A percentile compares a stretch with the other conserved stretches of the same genome.
These are phyloP conservation scores for Blastobotrys arbuscula DNA, from an alignment of 1,139 yeast species.

Conservation along the genomic window DNA sequence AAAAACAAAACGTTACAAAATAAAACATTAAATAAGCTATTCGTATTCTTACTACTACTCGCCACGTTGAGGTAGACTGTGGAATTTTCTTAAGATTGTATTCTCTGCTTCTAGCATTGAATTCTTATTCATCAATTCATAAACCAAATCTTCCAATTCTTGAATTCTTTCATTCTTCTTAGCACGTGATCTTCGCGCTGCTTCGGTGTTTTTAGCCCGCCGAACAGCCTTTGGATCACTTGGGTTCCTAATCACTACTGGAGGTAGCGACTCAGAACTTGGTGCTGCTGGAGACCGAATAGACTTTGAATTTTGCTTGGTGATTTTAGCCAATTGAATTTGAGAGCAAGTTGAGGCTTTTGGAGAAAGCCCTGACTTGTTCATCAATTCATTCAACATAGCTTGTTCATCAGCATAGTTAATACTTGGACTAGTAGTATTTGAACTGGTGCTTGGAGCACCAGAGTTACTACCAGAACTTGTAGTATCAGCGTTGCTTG, in stretches of 20 bases:
- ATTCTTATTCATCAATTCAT: slow-evolving; percentile 53
- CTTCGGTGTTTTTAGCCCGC: slow-evolving; percentile 94
- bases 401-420: background rate
- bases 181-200: slow-evolving; percentile 93
- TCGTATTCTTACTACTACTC: background rate
- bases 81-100: slow-evolving; percentile 19
- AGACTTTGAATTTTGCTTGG: slow-evolving; percentile 3
- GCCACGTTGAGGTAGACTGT: slow-evolving; percentile 8
- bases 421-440: background rate
- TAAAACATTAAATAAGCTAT: slow-evolving; percentile 1
- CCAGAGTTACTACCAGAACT: background rate
- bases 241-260: slow-evolving; percentile 49
- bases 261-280: slow-evolving; percentile 50
- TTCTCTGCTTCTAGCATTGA: slow-evolving; percentile 49
- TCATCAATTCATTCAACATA: background rate
- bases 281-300: slow-evolving; percentile 9
- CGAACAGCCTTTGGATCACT: slow-evolving; percentile 66
- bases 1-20: background rate
- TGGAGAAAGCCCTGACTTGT: slow-evolving; percentile 3
- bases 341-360: background rate
- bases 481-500: too few species aligned
- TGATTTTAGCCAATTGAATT: background rate
- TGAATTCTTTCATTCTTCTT: slow-evolving; percentile 84
- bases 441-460: background rate
- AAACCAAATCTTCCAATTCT: slow-evolving; percentile 76